Evolutionary conservation across 163 green algal species (phyloP).

Genomic region (Scenedesmus sp.): DNA sequence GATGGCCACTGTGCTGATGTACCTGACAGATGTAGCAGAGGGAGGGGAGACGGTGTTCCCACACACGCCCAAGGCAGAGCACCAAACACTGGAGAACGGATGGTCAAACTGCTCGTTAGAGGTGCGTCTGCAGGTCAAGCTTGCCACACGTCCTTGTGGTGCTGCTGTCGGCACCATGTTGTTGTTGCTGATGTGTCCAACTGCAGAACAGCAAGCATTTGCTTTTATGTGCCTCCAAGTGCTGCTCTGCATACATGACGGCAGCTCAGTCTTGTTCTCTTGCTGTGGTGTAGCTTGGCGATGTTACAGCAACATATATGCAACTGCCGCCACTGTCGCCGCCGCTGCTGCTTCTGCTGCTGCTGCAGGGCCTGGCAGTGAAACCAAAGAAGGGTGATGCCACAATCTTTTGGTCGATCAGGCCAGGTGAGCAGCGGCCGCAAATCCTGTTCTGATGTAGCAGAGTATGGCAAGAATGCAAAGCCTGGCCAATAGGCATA

Average conservation of each 20-base stretch:
- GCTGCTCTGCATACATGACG: neutral
- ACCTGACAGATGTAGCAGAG: constrained; percentile 69
- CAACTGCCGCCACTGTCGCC: no score
- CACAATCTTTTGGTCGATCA: constrained; percentile 69
- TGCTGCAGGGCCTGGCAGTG: constrained; percentile 66
- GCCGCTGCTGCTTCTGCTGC: neutral
- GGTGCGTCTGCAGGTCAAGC: neutral
- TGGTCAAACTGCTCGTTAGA: constrained; percentile 30
- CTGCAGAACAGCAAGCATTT: no score
- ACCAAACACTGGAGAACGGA: neutral
- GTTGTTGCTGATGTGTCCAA: no score
- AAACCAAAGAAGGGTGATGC: constrained; percentile 73
- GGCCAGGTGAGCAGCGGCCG: constrained; percentile 36
- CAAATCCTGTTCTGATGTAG: neutral
- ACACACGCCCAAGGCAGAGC: constrained; percentile 48
- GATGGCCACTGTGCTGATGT: constrained; percentile 77
- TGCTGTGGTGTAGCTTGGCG: no score
- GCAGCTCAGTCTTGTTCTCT: neutral
- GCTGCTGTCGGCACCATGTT: no score
- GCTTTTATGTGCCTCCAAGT: no score
- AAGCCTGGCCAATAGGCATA: no score
- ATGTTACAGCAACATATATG: no score
- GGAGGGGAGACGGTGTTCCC: constrained; percentile 73
- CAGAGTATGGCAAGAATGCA: no score
- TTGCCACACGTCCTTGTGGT: no score